These are phyloP conservation scores for Neurospora sp. DNA, from an alignment of 495 filamentous ascomycete species.

Conservation along the genomic window DNA sequence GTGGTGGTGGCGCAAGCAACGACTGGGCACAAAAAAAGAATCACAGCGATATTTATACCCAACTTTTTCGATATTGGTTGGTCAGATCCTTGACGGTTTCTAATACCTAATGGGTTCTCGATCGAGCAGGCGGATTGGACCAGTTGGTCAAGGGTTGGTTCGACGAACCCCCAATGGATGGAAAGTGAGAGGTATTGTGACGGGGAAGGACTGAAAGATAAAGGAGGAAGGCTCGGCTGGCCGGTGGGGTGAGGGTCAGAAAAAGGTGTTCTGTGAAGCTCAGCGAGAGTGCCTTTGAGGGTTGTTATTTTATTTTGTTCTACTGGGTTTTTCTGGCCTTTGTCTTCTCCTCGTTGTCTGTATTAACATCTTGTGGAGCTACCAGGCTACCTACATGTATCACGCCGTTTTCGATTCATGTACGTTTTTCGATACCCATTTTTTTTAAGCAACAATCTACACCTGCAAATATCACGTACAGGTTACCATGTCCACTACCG, in stretches of 20 bases:
- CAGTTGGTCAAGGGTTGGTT: neutral
- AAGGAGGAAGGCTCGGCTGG: neutral
- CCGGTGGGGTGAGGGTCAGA: neutral
- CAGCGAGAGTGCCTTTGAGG: neutral
- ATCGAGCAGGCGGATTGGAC: neutral
- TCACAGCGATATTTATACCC: neutral
- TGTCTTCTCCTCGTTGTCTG: neutral
- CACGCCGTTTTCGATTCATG: neutral
- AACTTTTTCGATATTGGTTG: neutral
- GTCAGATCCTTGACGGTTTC: neutral
- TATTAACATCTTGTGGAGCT: neutral
- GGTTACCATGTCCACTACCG: neutral
- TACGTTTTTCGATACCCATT: neutral
- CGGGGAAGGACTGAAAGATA: neutral
- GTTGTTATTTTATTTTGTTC: neutral
- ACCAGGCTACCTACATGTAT: neutral
- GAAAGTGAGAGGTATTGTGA: neutral
- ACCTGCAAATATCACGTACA: neutral
- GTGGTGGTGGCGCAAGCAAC: neutral
- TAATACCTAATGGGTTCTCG: neutral
- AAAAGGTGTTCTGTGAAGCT: neutral
- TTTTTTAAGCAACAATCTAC: neutral
- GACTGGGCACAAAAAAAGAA: neutral
- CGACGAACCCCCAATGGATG: neutral
- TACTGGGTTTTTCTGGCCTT: neutral